Evolutionary conservation across 805 yeast genomes (phyloP), one percentile per base, ranked within the genome.

Genomic region (Metschnikowia peoriensis): DNA sequence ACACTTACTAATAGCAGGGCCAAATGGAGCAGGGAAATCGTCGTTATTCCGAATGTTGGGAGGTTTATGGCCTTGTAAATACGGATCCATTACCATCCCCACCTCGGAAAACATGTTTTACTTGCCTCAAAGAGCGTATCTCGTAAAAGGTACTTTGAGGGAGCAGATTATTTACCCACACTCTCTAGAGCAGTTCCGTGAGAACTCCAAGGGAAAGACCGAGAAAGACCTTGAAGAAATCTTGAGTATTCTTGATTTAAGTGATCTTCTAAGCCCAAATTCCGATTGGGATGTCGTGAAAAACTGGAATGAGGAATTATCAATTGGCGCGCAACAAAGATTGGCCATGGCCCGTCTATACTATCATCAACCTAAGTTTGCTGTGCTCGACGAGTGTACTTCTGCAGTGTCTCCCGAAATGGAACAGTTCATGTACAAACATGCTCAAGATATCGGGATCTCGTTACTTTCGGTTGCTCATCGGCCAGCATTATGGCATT

Each of bases 21-120:
- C 97, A 12, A 92, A 92, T 65, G 98, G 98, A 1, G 88, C 96
- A 57, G 98, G 98, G 28, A 92, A 92, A 70, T 91, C 97, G 0
- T 92, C 97, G 0, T 73, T 92, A 52, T 92, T 92, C 68, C 81
- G 98, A 65, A 82, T 92, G 62, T 78, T 92, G 44, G 97, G 97
- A 50, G 97, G 97, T 0, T 76, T 92, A 59, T 92, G 98, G 98
- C 96, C 94, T 2, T 85, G 91, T 17, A 74, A 79, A 43, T 68
- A 71, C 11, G 85, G 85, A 11, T 66, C 70, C 27, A 78, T 89
- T 39, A 79, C 79, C 6, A 81, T 88, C 28, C 96, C 96, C 7
- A 76, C 77, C 41, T 72, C 81, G 4, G 80, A 81, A 61, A 82
- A 83, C 47, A 83, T 92, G 63, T 92, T 91, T 65, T 92, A 92